phyloP scores from a whole-genome alignment of 202 grass and related monocot genomes.

The Alloteropsis angusta region DNA sequence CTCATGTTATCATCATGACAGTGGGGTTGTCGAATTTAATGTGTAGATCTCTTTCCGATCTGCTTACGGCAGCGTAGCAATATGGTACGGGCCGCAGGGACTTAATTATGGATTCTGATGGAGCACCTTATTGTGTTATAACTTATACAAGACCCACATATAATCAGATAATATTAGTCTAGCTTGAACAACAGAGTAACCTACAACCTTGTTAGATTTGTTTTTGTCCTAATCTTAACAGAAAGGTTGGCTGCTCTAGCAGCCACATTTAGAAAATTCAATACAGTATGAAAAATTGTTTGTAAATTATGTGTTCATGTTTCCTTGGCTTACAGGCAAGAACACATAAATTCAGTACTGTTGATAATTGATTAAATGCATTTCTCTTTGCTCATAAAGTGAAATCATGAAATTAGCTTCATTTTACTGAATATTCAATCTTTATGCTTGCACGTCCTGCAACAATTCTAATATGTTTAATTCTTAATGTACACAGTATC shows the following conservation, averaged over 20 bases:
- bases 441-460: neutral
- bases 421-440: neutral
- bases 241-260: neutral
- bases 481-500: conserved; percentile 50
- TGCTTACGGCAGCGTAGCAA: neutral
- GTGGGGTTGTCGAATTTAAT: neutral
- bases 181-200: neutral
- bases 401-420: neutral
- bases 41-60: neutral
- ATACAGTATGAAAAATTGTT: neutral
- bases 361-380: neutral
- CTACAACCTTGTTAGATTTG: too few species aligned
- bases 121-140: neutral
- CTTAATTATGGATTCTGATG: neutral
- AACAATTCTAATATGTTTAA: neutral
- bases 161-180: neutral
- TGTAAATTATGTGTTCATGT: neutral
- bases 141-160: neutral
- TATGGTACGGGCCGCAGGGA: neutral
- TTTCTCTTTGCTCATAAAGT: neutral
- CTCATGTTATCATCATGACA: neutral
- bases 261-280: neutral
- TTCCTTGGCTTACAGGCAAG: neutral
- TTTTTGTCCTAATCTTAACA: neutral
- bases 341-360: neutral